Base-by-base conservation (phyloP, 2,329 filamentous ascomycete species). In the Plectosphaerella sp. region DNA sequence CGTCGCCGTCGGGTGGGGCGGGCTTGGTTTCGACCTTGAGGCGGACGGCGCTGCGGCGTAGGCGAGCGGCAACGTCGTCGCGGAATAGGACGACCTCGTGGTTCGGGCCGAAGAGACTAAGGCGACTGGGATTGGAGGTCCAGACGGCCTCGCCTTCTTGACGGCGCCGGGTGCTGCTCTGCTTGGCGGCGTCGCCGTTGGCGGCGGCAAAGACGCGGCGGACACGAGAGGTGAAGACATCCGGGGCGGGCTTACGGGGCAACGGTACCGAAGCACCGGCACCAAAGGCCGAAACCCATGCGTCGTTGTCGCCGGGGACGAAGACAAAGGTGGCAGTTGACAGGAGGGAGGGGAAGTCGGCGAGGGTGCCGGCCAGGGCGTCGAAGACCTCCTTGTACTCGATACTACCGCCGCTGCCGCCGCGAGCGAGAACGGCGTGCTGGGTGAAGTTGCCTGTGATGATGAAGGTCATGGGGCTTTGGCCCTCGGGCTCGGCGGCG, bases 331-430 rank as follows among this genome's bases (percentile, higher is more conserved):
- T 93, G 5, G 89, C 87, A 24, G 82, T 80, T 52, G 87, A 86
- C 43, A 97, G 79, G 14, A 99, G 79, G 1, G 81, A 78, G 3
- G 91, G 90, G 63, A 91, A 97, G 59, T 97, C 91, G 8, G 89
- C 79, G 6, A 99, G 78, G 1, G 90, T 80, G 2, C 86, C 84
- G 3, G 94, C 93, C 12, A 99, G 80, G 9, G 86, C 83, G 70
- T 99, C 91, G 67, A 97, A 97, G 66, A 89, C 87, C 70, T 97
- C 94, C 73, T 97, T 97, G 74, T 96, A 97, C 71, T 96, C 91
- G 60, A 97, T 92, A 68, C 89, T 93, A 37, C 90, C 89, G 20
- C 87, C 86, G 37, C 84, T 86, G 24, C 84, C 83, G 50, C 88
- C 86, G 25, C 82, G 76, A 7, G 83, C 80, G 73, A 87, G 84